phyloP scores from a whole-genome alignment of 495 filamentous ascomycete genomes.

The Aspergillus egyptiacus region DNA sequence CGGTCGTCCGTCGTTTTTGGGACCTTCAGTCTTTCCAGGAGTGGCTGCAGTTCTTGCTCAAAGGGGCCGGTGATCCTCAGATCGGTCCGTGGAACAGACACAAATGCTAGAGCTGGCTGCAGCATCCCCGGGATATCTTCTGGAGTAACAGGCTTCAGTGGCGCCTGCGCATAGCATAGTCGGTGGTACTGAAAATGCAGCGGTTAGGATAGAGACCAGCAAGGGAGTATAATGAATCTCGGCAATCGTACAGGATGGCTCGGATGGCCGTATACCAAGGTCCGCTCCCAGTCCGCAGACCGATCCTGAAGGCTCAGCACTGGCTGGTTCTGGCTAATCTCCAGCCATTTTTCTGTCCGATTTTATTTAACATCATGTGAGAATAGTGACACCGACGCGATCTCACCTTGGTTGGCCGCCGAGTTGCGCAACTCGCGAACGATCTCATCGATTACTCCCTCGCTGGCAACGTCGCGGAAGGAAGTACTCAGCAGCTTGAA shows the following conservation, averaged over 20 bases:
- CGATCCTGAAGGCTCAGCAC: not conserved
- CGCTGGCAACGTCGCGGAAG: not conserved
- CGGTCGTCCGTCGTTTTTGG: not conserved
- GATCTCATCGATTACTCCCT: not conserved
- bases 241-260: conserved; percentile 17
- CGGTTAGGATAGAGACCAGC: too few relatives aligned
- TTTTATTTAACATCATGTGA: not conserved
- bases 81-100: conserved; percentile 12
- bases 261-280: conserved; percentile 22
- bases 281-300: conserved; percentile 14
- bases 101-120: conserved; percentile 10
- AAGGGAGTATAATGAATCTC: not conserved
- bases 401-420: not conserved
- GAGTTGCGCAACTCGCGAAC: not conserved
- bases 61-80: not conserved
- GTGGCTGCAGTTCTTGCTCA: not conserved
- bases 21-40: conserved; percentile 10
- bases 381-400: too few relatives aligned
- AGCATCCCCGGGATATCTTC: conserved; percentile 15
- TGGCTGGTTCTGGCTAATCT: not conserved
- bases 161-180: conserved; percentile 14
- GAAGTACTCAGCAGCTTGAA: not conserved
- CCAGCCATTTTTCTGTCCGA: conserved; percentile 4
- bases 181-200: conserved; percentile 15
- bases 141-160: conserved; percentile 12